Conservation (phyloP, 495 filamentous ascomycete species). For the Aspergillus nidulans region DNA sequence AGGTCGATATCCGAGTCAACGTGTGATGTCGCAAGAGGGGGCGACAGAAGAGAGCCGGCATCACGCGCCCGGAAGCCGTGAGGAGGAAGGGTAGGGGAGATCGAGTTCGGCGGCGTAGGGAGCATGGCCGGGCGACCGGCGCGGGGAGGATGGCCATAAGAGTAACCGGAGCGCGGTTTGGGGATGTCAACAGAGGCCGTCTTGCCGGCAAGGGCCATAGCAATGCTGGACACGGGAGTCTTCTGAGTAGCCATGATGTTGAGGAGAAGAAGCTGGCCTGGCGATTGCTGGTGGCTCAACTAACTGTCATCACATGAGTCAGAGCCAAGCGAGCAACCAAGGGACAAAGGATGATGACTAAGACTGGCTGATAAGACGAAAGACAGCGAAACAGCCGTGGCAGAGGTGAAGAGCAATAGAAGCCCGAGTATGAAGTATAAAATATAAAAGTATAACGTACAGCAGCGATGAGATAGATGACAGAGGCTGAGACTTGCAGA, state of each 20-base stretch:
- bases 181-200: constrained; percentile 68
- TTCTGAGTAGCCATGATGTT: constrained; percentile 48
- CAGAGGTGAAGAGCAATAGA: neutral
- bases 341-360: constrained; percentile 10
- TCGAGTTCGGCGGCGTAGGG: constrained; percentile 93
- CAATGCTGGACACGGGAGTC: constrained; percentile 51
- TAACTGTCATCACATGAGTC: constrained; percentile 22
- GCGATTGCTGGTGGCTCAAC: constrained; percentile 18
- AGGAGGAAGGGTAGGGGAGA: constrained; percentile 83
- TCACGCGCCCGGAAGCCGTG: constrained; percentile 60
- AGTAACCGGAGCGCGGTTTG: constrained; percentile 59
- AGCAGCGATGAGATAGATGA: constrained; percentile 6
- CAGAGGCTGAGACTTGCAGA: constrained; percentile 14
- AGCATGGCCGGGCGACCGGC: constrained; percentile 56
- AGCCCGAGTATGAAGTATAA: neutral
- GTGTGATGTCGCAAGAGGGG: constrained; percentile 52
- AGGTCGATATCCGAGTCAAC: constrained; percentile 89
- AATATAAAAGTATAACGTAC: constrained; percentile 2
- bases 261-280: constrained; percentile 5
- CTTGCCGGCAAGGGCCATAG: constrained; percentile 60
- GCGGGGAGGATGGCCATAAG: constrained; percentile 55
- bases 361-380: neutral
- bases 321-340: constrained; percentile 7
- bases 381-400: neutral
- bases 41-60: constrained; percentile 42